Evolutionary conservation across 73 alveolate genomes (phyloP).

Genomic region (Paramecium biaurelia): DNA sequence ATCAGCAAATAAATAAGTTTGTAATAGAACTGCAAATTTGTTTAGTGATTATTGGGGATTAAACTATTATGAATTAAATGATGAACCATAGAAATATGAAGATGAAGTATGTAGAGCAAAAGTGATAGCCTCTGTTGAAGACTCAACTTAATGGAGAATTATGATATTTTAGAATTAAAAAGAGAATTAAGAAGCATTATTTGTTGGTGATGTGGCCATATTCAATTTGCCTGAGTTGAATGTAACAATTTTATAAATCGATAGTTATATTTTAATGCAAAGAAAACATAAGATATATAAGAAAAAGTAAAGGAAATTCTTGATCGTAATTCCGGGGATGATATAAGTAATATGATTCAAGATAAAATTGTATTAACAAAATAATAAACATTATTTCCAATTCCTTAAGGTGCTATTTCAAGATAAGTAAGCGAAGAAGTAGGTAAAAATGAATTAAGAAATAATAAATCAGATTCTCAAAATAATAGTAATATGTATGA

Average conservation of each 20-base stretch:
- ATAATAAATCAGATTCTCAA: neutral
- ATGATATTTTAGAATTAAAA: neutral
- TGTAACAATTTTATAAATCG: neutral
- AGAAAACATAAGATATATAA: neutral
- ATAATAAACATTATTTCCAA: neutral
- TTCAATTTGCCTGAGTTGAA: slow-evolving; percentile 22
- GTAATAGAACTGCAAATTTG: neutral
- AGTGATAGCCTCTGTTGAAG: slow-evolving; percentile 20
- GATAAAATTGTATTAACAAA: neutral
- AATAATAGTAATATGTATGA: neutral
- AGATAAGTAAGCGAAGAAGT: neutral
- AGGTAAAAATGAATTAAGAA: neutral
- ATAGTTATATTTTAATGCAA: neutral
- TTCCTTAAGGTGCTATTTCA: neutral
- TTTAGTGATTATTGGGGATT: slow-evolving; percentile 32
- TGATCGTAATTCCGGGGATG: neutral
- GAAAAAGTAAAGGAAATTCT: neutral
- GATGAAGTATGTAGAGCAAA: slow-evolving; percentile 15
- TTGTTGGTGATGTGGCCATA: slow-evolving; percentile 21
- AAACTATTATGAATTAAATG: neutral
- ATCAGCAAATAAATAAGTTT: neutral
- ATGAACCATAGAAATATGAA: neutral
- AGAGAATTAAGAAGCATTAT: neutral
- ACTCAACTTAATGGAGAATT: slow-evolving; percentile 36
- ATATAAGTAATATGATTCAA: neutral